Evolutionary conservation across 345 rosid species (phyloP).

Genomic region (Citropsis articulata): DNA sequence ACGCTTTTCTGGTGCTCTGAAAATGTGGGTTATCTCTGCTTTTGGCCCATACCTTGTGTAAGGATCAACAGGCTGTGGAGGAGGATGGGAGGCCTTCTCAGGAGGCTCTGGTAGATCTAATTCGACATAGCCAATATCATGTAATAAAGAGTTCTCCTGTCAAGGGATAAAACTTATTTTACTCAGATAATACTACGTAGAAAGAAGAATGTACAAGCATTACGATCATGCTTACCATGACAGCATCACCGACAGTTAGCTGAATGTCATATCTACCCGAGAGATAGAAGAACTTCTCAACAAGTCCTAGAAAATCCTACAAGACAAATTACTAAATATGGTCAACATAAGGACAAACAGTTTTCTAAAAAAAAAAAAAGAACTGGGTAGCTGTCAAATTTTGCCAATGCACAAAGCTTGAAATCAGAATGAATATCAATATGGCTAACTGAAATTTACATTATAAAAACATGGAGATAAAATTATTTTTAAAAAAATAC

Average conservation of each 20-base stretch:
- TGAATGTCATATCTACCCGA: constrained; percentile 88
- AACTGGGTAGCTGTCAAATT: not conserved
- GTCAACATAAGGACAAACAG: not conserved
- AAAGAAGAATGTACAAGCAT: not conserved
- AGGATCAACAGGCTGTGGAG: constrained; percentile 58
- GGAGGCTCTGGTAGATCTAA: constrained; percentile 91
- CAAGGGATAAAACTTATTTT: constrained; percentile 10
- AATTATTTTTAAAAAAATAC: constrained; percentile 14
- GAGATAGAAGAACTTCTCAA: constrained; percentile 90
- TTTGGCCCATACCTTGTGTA: constrained; percentile 74
- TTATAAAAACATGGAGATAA: not conserved
- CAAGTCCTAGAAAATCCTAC: constrained; percentile 92
- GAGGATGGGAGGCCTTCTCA: constrained; percentile 85
- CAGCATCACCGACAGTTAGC: constrained; percentile 87
- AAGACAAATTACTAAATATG: constrained; percentile 12
- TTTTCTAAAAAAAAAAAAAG: not conserved
- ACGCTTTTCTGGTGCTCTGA: constrained; percentile 82
- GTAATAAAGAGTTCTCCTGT: constrained; percentile 86
- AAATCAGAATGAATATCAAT: not conserved
- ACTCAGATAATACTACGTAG: not conserved
- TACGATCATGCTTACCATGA: constrained; percentile 60
- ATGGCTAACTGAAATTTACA: not conserved
- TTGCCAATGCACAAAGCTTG: not conserved
- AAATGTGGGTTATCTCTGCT: constrained; percentile 86
- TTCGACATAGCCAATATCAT: constrained; percentile 66